These are phyloP conservation scores for Anethum foeniculum DNA, from an alignment of 140 eudicot species.

Conservation along the genomic window DNA sequence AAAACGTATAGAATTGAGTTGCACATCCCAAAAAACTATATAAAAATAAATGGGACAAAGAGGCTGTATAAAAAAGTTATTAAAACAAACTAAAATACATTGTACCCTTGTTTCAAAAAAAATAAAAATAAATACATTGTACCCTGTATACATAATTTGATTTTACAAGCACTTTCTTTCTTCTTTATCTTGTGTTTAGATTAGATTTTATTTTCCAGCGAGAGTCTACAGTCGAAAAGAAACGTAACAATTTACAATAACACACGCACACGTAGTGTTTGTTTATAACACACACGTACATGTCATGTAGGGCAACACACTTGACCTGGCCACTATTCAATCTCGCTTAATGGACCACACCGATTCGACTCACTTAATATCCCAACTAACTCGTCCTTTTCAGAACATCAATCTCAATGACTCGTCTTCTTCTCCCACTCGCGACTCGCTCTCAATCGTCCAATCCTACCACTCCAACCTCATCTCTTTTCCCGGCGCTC, in stretches of 20 bases:
- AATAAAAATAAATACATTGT: too few species aligned
- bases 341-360: constrained; percentile 14
- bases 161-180: too few species aligned
- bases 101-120: too few species aligned
- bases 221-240: neutral
- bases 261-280: neutral
- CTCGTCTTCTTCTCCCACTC: constrained; percentile 6
- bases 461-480: constrained; percentile 9
- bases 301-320: constrained; percentile 7
- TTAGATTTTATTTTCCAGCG: too few species aligned
- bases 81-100: too few species aligned
- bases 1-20: too few species aligned
- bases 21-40: too few species aligned
- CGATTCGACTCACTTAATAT: neutral
- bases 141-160: too few species aligned
- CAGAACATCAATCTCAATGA: constrained; percentile 19
- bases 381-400: constrained; percentile 16
- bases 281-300: neutral
- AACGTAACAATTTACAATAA: neutral
- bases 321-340: neutral
- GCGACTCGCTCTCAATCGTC: constrained; percentile 15
- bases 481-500: constrained; percentile 11
- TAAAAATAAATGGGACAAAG: too few species aligned
- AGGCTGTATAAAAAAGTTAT: too few species aligned
- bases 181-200: too few species aligned